phyloP scores from a whole-genome alignment of 1,284 basidiomycete genomes.

The Melampsora abietis-canadensis region DNA sequence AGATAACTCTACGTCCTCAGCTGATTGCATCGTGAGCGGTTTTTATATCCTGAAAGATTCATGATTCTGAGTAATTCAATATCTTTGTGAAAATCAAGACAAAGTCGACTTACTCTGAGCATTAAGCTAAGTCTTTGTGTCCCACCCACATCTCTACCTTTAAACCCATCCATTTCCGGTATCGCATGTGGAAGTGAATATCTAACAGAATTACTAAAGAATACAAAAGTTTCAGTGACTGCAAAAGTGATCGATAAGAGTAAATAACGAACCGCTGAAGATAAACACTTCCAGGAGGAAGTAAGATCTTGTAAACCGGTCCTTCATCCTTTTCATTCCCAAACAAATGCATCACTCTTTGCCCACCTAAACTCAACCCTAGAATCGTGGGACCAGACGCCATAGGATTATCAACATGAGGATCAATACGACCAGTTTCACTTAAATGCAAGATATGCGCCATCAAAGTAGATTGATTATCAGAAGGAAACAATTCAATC shows the following conservation, averaged over 20 bases:
- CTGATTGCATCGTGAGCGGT: too few relatives aligned
- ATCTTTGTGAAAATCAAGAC: not conserved
- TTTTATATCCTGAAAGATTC: too few relatives aligned
- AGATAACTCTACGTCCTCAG: too few relatives aligned
- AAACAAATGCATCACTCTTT: conserved; percentile 24
- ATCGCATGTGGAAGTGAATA: conserved; percentile 1
- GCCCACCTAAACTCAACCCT: conserved; percentile 41
- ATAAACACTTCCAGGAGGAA: conserved; percentile 37
- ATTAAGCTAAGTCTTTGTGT: conserved; percentile 40
- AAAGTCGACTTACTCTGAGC: conserved; percentile 20
- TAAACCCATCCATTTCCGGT: not conserved
- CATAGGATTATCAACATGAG: conserved; percentile 37
- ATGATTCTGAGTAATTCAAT: too few relatives aligned
- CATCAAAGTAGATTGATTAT: not conserved
- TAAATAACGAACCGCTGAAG: conserved; percentile 26
- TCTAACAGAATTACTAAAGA: not conserved
- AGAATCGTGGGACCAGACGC: conserved; percentile 39
- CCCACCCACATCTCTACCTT: not conserved
- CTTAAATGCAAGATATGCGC: conserved; percentile 42
- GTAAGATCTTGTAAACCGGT: conserved; percentile 9
- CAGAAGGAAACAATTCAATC: conserved; percentile 1
- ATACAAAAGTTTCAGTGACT: not conserved
- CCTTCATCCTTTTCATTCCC: not conserved
- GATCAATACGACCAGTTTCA: conserved; percentile 22
- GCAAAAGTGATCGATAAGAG: conserved; percentile 15